Conservation (phyloP, 164 flowering plant species). For the Aristolochia fimbriata region DNA sequence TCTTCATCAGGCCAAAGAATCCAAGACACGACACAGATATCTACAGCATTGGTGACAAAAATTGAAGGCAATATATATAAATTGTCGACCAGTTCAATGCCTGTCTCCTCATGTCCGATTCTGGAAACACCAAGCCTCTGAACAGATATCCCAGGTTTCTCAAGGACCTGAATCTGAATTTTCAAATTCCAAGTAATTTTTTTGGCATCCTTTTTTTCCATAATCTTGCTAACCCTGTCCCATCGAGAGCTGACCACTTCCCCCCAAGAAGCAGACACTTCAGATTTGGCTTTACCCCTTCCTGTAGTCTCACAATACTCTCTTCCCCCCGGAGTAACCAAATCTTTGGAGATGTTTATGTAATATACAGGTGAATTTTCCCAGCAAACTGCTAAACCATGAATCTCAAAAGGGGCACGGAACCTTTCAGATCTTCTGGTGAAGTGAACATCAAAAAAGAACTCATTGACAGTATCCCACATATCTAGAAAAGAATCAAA, state of each 20-base stretch:
- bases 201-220: conserved; percentile 36
- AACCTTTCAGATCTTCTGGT: conserved; percentile 46
- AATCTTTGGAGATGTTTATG: conserved; percentile 64
- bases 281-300: conserved; percentile 10
- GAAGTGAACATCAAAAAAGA: conserved; percentile 80
- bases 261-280: conserved; percentile 16
- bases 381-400: conserved; percentile 92
- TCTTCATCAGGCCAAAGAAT: conserved; percentile 99
- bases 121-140: conserved; percentile 42
- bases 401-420: conserved; percentile 58
- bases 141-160: conserved; percentile 48
- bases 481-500: conserved; percentile 74
- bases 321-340: conserved; percentile 26
- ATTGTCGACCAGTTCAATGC: conserved; percentile 42
- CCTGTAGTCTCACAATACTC: conserved; percentile 7
- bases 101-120: conserved; percentile 19
- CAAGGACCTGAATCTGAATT: conserved; percentile 74
- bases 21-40: conserved; percentile 71
- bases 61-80: conserved; percentile 47
- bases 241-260: conserved; percentile 50
- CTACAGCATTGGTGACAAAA: conserved; percentile 45
- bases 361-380: conserved; percentile 86
- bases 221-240: conserved; percentile 49
- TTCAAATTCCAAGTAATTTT: conserved; percentile 86
- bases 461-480: conserved; percentile 66